phyloP scores from a whole-genome alignment of 2,329 filamentous ascomycete genomes.

The Talaromyces verruculosus region DNA sequence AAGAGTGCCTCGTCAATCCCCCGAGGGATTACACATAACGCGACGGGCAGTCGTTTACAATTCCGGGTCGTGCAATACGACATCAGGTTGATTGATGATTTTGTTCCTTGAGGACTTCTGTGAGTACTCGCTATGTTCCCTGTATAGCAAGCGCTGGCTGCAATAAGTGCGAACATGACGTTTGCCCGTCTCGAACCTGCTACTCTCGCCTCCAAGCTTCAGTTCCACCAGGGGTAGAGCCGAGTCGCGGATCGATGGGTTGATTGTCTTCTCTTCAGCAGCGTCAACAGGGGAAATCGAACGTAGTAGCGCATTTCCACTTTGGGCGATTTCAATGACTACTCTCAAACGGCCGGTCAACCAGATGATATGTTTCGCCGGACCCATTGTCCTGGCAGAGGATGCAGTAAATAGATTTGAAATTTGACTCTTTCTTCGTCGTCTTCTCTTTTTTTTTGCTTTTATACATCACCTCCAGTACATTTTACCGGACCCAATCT shows the following conservation, averaged over 20 bases:
- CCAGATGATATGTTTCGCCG: not conserved
- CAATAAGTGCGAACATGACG: slow-evolving; percentile 3
- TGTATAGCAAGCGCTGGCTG: slow-evolving; percentile 4
- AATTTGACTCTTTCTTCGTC: not conserved
- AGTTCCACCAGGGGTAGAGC: slow-evolving; percentile 2
- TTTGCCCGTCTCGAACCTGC: not conserved
- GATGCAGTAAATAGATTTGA: not conserved
- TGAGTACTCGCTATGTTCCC: not conserved
- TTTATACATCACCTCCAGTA: not conserved
- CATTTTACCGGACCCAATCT: not conserved
- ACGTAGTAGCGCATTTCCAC: not conserved
- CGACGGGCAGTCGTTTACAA: too few relatives aligned
- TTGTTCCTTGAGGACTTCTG: not conserved
- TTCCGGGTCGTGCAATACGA: not conserved
- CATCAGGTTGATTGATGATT: not conserved
- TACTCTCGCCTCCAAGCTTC: slow-evolving; percentile 1
- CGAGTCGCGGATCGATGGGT: not conserved
- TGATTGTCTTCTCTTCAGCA: not conserved
- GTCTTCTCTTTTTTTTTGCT: not conserved
- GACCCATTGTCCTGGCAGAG: not conserved
- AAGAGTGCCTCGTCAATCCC: slow-evolving; percentile 29
- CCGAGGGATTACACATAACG: not conserved
- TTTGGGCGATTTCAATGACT: not conserved
- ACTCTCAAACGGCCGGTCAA: not conserved
- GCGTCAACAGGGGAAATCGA: not conserved